These are phyloP conservation scores for Phalaenopsis equestris DNA, from an alignment of 106 monocot species.

Conservation along the genomic window DNA sequence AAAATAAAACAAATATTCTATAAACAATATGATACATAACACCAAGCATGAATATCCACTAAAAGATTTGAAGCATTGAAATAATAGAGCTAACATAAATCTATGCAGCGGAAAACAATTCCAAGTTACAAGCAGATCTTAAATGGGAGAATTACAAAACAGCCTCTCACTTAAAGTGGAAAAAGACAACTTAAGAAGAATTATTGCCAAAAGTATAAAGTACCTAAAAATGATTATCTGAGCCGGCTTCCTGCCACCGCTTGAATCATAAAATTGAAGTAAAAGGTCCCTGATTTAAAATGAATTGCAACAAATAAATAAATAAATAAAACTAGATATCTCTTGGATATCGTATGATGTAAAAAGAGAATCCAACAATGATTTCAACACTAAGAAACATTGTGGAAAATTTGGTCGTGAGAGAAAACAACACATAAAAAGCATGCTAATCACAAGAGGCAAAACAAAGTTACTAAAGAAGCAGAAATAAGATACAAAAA, in stretches of 20 bases:
- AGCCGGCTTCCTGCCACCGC: slow-evolving; percentile 36
- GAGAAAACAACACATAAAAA: not conserved
- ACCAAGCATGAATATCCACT: not conserved
- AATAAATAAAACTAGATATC: not conserved
- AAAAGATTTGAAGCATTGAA: not conserved
- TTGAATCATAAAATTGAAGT: slow-evolving; percentile 61
- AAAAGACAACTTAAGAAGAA: not conserved
- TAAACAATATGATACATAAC: not conserved
- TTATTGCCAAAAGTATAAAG: not conserved
- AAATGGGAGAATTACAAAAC: not conserved
- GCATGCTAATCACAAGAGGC: not conserved
- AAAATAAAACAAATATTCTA: not conserved
- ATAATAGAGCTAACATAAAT: not conserved
- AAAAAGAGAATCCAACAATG: not conserved
- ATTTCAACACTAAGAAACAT: not conserved
- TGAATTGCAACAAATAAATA: not conserved
- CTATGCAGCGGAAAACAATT: not conserved
- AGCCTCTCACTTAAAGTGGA: not conserved
- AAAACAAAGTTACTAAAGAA: not conserved
- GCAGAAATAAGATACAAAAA: not conserved
- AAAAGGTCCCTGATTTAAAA: slow-evolving; percentile 53
- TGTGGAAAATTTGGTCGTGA: not conserved
- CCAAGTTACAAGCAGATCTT: not conserved
- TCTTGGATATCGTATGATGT: not conserved
- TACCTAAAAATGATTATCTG: slow-evolving; percentile 92